Percentiles rank a stretch among this genome's conserved stretches.
Evolutionary conservation across 1,284 basidiomycete genomes (phyloP).

Genomic region (Trametes pubescens): DNA sequence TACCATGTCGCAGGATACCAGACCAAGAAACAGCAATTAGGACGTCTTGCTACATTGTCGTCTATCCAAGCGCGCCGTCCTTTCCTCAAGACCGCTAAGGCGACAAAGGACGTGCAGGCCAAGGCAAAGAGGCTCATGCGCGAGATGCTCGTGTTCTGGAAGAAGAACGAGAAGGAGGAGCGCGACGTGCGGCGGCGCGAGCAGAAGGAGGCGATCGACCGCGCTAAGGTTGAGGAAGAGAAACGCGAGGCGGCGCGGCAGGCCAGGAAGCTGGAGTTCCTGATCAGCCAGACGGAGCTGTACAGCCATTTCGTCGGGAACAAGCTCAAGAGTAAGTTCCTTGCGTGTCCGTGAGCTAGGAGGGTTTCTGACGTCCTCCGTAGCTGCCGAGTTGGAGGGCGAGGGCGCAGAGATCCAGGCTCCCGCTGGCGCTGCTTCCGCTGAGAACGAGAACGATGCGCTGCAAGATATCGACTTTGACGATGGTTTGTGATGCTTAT

Average conservation of each 20-base stretch:
- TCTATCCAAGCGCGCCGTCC: conserved; percentile 86
- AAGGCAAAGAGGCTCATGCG: conserved; percentile 91
- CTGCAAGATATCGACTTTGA: conserved; percentile 93
- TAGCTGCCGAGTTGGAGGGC: conserved; percentile 91
- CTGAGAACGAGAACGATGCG: conserved; percentile 56
- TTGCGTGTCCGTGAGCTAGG: conserved; percentile 16
- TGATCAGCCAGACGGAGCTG: conserved; percentile 98
- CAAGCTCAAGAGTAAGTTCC: conserved; percentile 90
- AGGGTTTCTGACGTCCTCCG: conserved; percentile 24
- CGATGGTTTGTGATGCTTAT: conserved; percentile 67
- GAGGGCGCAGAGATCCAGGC: conserved; percentile 55
- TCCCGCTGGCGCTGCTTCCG: conserved; percentile 69
- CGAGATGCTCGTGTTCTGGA: conserved; percentile 97
- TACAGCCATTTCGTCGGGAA: conserved; percentile 99
- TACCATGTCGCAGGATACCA: conserved; percentile 73
- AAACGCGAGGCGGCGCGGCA: conserved; percentile 95
- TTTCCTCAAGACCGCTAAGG: conserved; percentile 82
- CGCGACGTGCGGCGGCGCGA: conserved; percentile 93
- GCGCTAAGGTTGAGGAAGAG: conserved; percentile 95
- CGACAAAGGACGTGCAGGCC: conserved; percentile 87
- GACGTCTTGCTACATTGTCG: conserved; percentile 80
- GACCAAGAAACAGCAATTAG: conserved; percentile 71
- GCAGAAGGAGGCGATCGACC: conserved; percentile 92
- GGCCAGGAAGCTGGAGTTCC: conserved; percentile 97
- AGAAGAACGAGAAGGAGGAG: conserved; percentile 97